Evolutionary conservation across 2,329 filamentous ascomycete genomes (phyloP).

Genomic region (Fusarium mundagurra): DNA sequence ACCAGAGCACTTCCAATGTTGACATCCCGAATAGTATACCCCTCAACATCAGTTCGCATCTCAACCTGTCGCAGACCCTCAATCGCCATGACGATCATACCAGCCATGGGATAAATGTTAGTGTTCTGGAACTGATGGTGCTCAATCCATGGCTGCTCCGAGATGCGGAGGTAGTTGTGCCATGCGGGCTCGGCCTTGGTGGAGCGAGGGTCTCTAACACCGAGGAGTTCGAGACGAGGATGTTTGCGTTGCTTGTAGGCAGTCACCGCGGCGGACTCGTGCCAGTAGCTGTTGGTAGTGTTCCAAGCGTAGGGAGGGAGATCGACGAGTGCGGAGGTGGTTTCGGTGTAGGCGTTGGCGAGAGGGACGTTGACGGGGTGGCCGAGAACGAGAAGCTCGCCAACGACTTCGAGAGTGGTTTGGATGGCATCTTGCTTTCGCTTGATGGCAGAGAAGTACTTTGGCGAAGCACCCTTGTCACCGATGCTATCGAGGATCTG

Average conservation of each 20-base stretch:
- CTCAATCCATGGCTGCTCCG: not conserved
- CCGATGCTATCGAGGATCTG: not conserved
- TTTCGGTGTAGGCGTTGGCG: not conserved
- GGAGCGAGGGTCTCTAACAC: not conserved
- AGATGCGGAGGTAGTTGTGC: not conserved
- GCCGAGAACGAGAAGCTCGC: not conserved
- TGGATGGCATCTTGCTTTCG: not conserved
- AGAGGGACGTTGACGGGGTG: not conserved
- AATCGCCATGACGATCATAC: not conserved
- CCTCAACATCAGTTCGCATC: not conserved
- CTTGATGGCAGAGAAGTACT: not conserved
- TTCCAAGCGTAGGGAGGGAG: not conserved
- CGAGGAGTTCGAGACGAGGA: not conserved
- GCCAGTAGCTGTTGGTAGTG: not conserved
- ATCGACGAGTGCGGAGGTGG: not conserved
- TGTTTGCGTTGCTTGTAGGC: not conserved
- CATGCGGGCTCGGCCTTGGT: not conserved
- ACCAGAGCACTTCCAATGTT: not conserved
- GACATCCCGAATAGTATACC: not conserved
- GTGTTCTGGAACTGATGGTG: not conserved
- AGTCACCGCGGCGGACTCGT: not conserved
- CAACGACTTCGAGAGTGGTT: not conserved
- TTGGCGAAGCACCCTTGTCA: not conserved
- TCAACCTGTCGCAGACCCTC: not conserved
- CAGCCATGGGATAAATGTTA: not conserved